Base-by-base conservation (phyloP, 305 asterid genomes). In the Fraxinus baroniana region DNA sequence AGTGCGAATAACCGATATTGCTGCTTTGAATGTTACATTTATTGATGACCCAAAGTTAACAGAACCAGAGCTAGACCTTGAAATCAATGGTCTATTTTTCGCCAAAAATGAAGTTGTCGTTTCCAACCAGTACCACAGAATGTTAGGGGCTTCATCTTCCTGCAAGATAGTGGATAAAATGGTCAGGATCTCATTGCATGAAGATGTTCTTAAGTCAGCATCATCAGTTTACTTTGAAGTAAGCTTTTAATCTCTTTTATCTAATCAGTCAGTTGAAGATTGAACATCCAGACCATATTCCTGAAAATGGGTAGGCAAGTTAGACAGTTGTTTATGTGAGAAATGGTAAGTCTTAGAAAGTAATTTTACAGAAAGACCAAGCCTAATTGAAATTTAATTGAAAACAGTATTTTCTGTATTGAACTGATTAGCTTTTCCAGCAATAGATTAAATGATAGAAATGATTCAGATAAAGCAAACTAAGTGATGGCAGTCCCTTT, bases 221-320 rank as follows among this genome's bases (percentile, higher is more conserved):
- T 89, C 91, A 52, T 83, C 86, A n/a, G 95, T 90, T 66, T 93
- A 91, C 91, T 97, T 91, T 81, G 86, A 92, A 91, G 99, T 92
- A 87, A 87, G 90, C 85, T 76, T 71, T 28, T 76, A 66, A 60
- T 78, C 66, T 70, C 46, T 74, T 81, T 75, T 32, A 20, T 46
- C 60, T 64, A 70, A 77, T 64, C 24, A 26, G 24, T 79, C 41
- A 46, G 62, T 52, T 73, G 77, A 81, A 57, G 83, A 80, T 83
- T 77, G n/a, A 13, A 68, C 15, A 72, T 33, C 22, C 20, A 36
- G 57, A 28, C 49, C 52, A 26, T 12, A 46, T 37, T 52, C 66
- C 32, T 66, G 74, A 26, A 66, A 66, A 26, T 9, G 36, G n/a
- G 36, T 24, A 66, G 74, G 18, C 32, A 66, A 26, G 36, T 26